Base-by-base conservation (phyloP, 2,329 filamentous ascomycete genomes). In the Dendryphion nanum region DNA sequence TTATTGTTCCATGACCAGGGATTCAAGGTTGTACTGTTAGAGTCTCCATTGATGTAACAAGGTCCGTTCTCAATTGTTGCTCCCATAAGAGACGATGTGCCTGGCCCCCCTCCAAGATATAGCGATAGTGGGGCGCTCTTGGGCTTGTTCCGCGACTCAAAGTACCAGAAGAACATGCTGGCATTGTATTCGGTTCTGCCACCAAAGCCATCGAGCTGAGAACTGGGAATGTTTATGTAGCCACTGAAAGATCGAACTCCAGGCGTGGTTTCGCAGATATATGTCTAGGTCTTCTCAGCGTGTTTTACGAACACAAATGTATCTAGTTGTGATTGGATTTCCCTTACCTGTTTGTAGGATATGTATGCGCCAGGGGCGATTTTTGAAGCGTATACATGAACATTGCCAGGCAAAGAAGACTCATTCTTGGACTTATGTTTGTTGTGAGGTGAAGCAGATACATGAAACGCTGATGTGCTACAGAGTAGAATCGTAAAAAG, bases 191-290 rank as follows among this genome's bases (percentile, higher is more conserved):
- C 30, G 10, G 38, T 29, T 7, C 34, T 30, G 14, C 42, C 41
- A 1, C 47, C 53, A 7, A 48, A 35, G 28, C 51, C 44, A 23
- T 44, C 44, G 18, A 48, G 26, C 8, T 40, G 17, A 23, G 37
- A 24, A 3, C 37, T 33, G 2, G 74, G 74, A 4, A 80, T 62
- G 53, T 76, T 68, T n/a, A 79, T 71, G 43, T 78, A 80, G 24
- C 77, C 77, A 3, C 73, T 72, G 57, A 78, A 82, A 8, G 69
- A 71, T 47, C 68, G 74, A 33, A 77, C 71, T 5, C 68, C 66
- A 4, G 64, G 61, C 0, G 69, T 75, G 6, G 72, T 75, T 57
- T 78, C 76, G 52, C 76, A 79, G 19, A 78, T 72, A 30, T n/a
- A n/a, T n/a, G n/a, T n/a, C n/a, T n/a, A n/a, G n/a, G n/a, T n/a